Evolutionary conservation across 2,329 filamentous ascomycete genomes (phyloP), one percentile per base, ranked within the genome.

Genomic region (Fusarium anthophilum): DNA sequence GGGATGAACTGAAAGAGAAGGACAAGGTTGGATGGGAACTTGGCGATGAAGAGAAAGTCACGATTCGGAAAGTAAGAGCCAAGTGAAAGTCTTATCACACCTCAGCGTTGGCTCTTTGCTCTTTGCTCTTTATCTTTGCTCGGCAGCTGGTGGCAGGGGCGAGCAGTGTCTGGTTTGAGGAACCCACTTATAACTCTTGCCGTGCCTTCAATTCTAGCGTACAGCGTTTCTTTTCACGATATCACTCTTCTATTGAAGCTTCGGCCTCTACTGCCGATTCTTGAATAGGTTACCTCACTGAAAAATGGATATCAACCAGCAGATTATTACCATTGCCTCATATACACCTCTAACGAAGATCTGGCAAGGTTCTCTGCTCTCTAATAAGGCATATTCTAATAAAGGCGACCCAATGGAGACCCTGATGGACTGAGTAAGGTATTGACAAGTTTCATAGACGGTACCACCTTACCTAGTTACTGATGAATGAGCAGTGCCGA

Each of bases 1-100:
- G 96, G 95, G 86, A 90, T 17, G 89, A 90, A 57, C 83, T 98
- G 78, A 88, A 84, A 65, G 87, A 89, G 39, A 86, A 89, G 73
- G 91, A 94, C 79, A 91, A 91, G 6, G 92, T 98, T 3, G 95
- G 95, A 1, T 99, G 96, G 96, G 90, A 95, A 79, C 84, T 94
- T 37, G 50, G n/a, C 77, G 91, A 94, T 45, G 91, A 89, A 9
- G 87, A 88, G 48, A 92, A 85, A 78, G 91, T 98, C 38, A 86
- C 95, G n/a, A 96, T 98, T 79, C 89, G 93, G 62, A 88, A 83
- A 78, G 82, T 87, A 24, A 86, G 83, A 78, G 83, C 55, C 53
- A 82, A 82, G 75, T 84, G 77, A 80, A 50, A 39, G 48, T 62
- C 38, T 45, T 64, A 53, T 66, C 48, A 20, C 39, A 35, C 6